Conservation (phyloP, 306 rosid genomes). For the Dryas alaskensis region DNA sequence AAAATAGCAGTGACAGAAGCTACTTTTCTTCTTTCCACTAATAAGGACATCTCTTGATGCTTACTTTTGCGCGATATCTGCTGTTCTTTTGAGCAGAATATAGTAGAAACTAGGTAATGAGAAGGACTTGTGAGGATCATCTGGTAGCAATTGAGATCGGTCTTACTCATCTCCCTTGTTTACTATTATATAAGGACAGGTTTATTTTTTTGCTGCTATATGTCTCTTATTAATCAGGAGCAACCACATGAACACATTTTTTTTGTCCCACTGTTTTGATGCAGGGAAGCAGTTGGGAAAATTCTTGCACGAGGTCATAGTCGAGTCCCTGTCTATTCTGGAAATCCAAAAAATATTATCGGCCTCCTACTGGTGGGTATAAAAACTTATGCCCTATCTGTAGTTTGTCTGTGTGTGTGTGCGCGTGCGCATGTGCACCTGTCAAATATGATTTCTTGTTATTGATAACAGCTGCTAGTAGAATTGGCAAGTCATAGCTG, state of each 20-base stretch:
- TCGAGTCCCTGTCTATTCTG: slow-evolving; percentile 46
- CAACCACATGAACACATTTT: not conserved
- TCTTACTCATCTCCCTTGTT: not conserved
- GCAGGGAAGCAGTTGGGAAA: slow-evolving; percentile 58
- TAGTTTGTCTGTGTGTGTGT: not conserved
- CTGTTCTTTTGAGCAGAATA: not conserved
- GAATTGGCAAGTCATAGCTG: slow-evolving; percentile 7
- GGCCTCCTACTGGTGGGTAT: slow-evolving; percentile 46
- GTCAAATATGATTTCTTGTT: not conserved
- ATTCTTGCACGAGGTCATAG: slow-evolving; percentile 61
- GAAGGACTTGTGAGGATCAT: not conserved
- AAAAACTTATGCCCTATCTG: not conserved
- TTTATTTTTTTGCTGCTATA: not conserved
- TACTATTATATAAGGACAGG: not conserved
- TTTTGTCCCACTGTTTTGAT: not conserved
- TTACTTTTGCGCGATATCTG: not conserved
- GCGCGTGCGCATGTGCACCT: too few relatives aligned
- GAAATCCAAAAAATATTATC: slow-evolving; percentile 47
- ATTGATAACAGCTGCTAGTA: not conserved
- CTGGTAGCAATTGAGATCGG: not conserved
- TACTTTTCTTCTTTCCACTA: not conserved
- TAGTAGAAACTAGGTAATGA: not conserved
- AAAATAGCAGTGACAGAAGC: not conserved
- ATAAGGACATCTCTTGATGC: slow-evolving; percentile 1
- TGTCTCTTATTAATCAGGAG: not conserved